These are phyloP conservation scores for Leccinum fibrillosum DNA, from an alignment of 768 basidiomycete genomes.

Conservation along the genomic window DNA sequence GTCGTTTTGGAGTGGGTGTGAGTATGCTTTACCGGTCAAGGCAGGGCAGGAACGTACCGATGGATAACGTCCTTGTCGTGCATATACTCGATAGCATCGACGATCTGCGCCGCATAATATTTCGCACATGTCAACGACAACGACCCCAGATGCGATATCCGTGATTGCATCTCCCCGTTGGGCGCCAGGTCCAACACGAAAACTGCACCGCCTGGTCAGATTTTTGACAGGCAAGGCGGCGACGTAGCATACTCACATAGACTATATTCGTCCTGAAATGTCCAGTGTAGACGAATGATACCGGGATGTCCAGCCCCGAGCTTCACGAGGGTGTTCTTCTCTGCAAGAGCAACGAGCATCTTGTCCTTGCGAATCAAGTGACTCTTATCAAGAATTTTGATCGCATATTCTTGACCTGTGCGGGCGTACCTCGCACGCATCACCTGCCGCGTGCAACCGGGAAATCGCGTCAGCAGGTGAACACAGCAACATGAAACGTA, in stretches of 20 bases:
- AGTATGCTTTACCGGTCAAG: slow-evolving; percentile 6
- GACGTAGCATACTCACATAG: slow-evolving; percentile 57
- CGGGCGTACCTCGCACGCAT: slow-evolving; percentile 49
- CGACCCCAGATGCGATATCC: slow-evolving; percentile 79
- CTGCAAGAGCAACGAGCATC: slow-evolving; percentile 70
- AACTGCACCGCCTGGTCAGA: slow-evolving; percentile 41
- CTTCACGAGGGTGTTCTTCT: slow-evolving; percentile 72
- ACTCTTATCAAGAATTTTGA: slow-evolving; percentile 82
- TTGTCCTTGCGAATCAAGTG: slow-evolving; percentile 79
- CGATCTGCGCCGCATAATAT: slow-evolving; percentile 87
- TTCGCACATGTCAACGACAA: slow-evolving; percentile 71
- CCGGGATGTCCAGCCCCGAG: slow-evolving; percentile 72
- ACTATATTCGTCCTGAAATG: slow-evolving; percentile 82
- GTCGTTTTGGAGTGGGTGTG: background rate
- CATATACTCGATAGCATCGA: slow-evolving; percentile 88
- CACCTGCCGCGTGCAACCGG: slow-evolving; percentile 41
- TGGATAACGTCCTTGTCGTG: slow-evolving; percentile 89
- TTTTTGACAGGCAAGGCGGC: background rate
- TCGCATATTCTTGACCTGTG: slow-evolving; percentile 65
- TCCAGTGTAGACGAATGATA: slow-evolving; percentile 75
- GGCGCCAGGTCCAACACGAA: slow-evolving; percentile 75
- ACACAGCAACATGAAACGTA: slow-evolving; percentile 16
- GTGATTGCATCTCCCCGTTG: slow-evolving; percentile 75
- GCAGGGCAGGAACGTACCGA: slow-evolving; percentile 41
- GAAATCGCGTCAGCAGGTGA: slow-evolving; percentile 1